Evolutionary conservation across 108 stramenopile genomes (phyloP), one percentile per base, ranked within the genome.

Genomic region (Discostella stelligeroides): DNA sequence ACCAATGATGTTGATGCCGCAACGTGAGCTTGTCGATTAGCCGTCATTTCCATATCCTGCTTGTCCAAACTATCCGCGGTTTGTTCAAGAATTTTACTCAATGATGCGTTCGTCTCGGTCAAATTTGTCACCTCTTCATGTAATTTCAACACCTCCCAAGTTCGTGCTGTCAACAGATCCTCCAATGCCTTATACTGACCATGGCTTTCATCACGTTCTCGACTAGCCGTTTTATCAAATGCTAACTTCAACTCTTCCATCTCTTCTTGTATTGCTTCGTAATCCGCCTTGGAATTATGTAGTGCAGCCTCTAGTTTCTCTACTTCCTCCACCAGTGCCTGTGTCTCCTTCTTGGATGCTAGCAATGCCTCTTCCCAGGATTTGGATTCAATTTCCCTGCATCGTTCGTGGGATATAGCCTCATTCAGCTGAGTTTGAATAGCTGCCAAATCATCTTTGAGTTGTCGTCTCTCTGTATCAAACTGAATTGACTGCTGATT

Each of bases 251-350:
- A 79, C 7, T 84, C 89, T 18, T 90, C 90, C 65, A 94, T 70
- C 72, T 94, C 92, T 4, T 84, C 75, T 41, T 86, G 72, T 23
- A 89, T 45, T 4, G 75, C 59, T 41, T 85, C 79, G 39, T 80
- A 75, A 76, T 94, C 92, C 23, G 71, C 50, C 68, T 90, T 90
- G 59, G 87, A 86, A 55, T 91, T 94, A 37, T 80, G 39, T 23
- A 94, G 69, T 13, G 92, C 90, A 15, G 74, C 46, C 49, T 88
- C 84, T 58, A 94, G 68, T 38, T 72, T 62, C 9, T 61, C 77
- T 49, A 94, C 76, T 66, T 94, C 85, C 30, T 85, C 86, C 42
- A 64, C 62, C 42, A 80, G 29, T 12, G 39, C 18, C 64, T 80
- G 54, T 25, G 48, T 71, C 56, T 76, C 51, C 56, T 65, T 41